These are phyloP conservation scores for Coniochaeta sp. DNA, from an alignment of 2,329 filamentous ascomycete genomes.

Conservation along the genomic window DNA sequence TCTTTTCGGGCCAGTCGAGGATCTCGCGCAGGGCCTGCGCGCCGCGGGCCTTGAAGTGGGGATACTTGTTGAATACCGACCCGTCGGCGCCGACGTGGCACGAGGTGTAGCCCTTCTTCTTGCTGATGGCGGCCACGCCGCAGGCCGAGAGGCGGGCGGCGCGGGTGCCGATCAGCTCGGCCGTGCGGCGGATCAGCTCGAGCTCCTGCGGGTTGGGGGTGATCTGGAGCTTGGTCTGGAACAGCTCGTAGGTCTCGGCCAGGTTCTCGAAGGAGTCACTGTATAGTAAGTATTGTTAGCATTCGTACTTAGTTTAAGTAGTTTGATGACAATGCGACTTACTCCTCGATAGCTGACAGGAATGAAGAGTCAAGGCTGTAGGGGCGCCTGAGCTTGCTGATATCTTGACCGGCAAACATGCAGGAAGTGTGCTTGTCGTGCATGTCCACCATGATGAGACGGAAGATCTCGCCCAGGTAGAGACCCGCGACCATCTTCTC, in stretches of 20 bases:
- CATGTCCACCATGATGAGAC: slow-evolving; percentile 76
- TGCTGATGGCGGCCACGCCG: slow-evolving; percentile 92
- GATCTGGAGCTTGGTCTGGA: slow-evolving; percentile 69
- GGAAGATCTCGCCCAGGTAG: slow-evolving; percentile 92
- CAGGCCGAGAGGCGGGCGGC: slow-evolving; percentile 89
- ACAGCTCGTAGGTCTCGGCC: slow-evolving; percentile 77
- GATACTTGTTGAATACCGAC: slow-evolving; percentile 98
- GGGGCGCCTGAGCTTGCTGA: slow-evolving; percentile 70
- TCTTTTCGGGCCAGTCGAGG: slow-evolving; percentile 81
- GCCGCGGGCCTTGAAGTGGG: slow-evolving; percentile 91
- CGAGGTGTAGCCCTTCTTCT: slow-evolving; percentile 82
- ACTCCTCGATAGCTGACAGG: slow-evolving; percentile 87
- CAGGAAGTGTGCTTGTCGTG: slow-evolving; percentile 68
- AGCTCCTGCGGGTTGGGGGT: slow-evolving; percentile 69
- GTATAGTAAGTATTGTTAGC: too few relatives aligned
- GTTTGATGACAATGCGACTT: slow-evolving; percentile 25
- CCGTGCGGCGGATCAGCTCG: slow-evolving; percentile 79
- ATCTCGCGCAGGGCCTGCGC: slow-evolving; percentile 89
- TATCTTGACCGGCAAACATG: slow-evolving; percentile 80
- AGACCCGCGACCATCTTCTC: slow-evolving; percentile 98
- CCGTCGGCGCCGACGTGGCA: slow-evolving; percentile 97
- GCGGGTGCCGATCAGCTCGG: slow-evolving; percentile 91
- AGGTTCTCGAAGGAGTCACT: slow-evolving; percentile 94
- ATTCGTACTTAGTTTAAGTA: too few relatives aligned
- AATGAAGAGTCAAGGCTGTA: slow-evolving; percentile 93